Percentiles rank a stretch among this genome's conserved stretches.
Evolutionary conservation across 2,329 filamentous ascomycete genomes (phyloP).

Genomic region (Diaporthe sp.): DNA sequence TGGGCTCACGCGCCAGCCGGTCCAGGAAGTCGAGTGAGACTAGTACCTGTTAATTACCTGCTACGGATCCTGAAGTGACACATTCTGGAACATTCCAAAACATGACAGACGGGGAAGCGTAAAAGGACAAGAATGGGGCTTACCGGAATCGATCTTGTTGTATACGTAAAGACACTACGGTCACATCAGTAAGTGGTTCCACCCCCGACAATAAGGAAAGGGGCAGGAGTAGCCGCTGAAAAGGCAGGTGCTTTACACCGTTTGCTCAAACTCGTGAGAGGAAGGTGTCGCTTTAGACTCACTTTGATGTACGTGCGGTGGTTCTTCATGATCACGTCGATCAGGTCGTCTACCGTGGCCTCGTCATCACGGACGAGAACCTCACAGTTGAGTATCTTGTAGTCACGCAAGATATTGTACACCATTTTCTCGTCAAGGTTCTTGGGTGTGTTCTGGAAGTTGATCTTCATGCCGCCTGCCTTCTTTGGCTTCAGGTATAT

Average conservation of each 20-base stretch:
- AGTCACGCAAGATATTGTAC: slow-evolving; percentile 96
- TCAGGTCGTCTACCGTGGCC: slow-evolving; percentile 96
- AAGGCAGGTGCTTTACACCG: neutral
- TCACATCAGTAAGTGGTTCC: neutral
- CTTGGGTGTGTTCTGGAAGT: slow-evolving; percentile 91
- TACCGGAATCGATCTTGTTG: slow-evolving; percentile 93
- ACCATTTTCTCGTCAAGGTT: slow-evolving; percentile 97
- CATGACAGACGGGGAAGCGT: too few species aligned
- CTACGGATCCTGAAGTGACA: too few species aligned
- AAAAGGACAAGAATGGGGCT: too few species aligned
- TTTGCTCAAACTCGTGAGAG: neutral
- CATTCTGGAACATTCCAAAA: too few species aligned
- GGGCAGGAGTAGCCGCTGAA: neutral
- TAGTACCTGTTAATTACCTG: too few species aligned
- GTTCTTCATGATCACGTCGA: slow-evolving; percentile 99
- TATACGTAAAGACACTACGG: slow-evolving; percentile 89
- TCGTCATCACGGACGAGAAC: slow-evolving; percentile 95
- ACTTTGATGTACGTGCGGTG: slow-evolving; percentile 93
- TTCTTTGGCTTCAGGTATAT: slow-evolving; percentile 98
- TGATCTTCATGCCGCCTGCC: slow-evolving; percentile 98
- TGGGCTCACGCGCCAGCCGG: slow-evolving; percentile 88
- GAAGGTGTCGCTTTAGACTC: slow-evolving; percentile 16
- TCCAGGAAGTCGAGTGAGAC: slow-evolving; percentile 95
- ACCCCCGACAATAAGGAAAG: neutral
- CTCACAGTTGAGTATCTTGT: slow-evolving; percentile 98